Evolutionary conservation across 2,329 filamentous ascomycete genomes (phyloP), one percentile per base, ranked within the genome.

Genomic region (Talaromyces marneffei): DNA sequence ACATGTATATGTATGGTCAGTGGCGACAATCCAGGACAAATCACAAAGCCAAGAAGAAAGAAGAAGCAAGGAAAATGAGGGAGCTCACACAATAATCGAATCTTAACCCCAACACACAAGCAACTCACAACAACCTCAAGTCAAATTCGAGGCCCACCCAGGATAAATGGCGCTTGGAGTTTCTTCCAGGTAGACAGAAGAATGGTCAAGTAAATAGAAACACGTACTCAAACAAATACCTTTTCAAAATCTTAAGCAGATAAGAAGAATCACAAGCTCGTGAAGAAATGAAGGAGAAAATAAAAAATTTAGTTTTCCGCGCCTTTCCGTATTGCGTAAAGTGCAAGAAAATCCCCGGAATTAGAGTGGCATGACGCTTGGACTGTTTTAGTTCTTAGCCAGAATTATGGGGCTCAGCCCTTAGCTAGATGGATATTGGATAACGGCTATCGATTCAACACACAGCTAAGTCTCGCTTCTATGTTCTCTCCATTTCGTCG

Each of bases 251-350:
- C 29, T 14, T 10, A 33, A 16, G 31, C 16, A 31, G 23, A 58
- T 29, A 16, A 18, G 52, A 57, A 60, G 44, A 62, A 60, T 44
- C 23, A 20, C 23, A 39, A 39, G 52, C 52, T 55, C 14, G 52
- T 40, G 59, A 42, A 63, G 66, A 65, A 69, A 69, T 68, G 66
- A 65, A 42, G 40, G 67, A 66, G 68, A 70, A 68, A 67, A 68
- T 69, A 70, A 67, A 63, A 57, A 57, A 29, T 27, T 71, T 72
- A 73, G 66, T 71, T 74, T 68, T 46, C 74, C 73, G 72, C 65
- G 63, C 72, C 68, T 71, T 75, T 69, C 74, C 73, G 72, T 65
- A 72, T 74, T 71, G 70, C 72, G 72, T 74, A 74, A 73, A 69
- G 73, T 66, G 59, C 50, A 42, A 63, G 60, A 57, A 62, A 57